phyloP scores from a whole-genome alignment of 352 stramenopile species.

The Globisporangium yorkense region DNA sequence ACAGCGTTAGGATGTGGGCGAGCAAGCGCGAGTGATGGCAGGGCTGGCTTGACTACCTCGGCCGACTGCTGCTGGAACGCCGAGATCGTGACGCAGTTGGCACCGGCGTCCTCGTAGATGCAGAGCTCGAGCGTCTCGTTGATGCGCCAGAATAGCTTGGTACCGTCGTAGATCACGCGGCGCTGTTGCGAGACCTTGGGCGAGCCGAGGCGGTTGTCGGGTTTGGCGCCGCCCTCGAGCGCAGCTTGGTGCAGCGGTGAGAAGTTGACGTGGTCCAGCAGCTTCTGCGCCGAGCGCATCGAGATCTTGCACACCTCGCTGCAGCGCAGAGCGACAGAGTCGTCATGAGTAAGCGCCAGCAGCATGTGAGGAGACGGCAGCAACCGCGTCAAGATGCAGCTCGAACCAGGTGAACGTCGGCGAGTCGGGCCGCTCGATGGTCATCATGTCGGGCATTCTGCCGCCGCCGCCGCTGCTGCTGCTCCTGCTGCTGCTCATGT shows the following conservation, averaged over 20 bases:
- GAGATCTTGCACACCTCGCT: conserved; percentile 88
- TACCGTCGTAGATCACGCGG: conserved; percentile 74
- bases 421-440: conserved; percentile 24
- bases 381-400: background rate
- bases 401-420: conserved; percentile 71
- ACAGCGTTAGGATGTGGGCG: background rate
- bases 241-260: conserved; percentile 82
- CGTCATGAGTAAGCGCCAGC: background rate
- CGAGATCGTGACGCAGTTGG: conserved; percentile 62
- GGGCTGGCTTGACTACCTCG: conserved; percentile 13
- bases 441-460: background rate
- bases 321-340: conserved; percentile 6
- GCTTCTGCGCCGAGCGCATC: conserved; percentile 79
- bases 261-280: conserved; percentile 86
- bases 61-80: conserved; percentile 47
- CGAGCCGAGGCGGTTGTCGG: conserved; percentile 10
- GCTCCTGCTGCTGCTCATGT: background rate
- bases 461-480: background rate
- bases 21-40: background rate
- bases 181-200: conserved; percentile 25
- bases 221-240: conserved; percentile 36
- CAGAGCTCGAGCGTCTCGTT: conserved; percentile 84
- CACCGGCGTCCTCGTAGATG: conserved; percentile 71
- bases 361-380: background rate
- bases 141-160: conserved; percentile 84